Conservation (phyloP, 2,329 filamentous ascomycete species). For the Hawksworthiomyces lignivorus region DNA sequence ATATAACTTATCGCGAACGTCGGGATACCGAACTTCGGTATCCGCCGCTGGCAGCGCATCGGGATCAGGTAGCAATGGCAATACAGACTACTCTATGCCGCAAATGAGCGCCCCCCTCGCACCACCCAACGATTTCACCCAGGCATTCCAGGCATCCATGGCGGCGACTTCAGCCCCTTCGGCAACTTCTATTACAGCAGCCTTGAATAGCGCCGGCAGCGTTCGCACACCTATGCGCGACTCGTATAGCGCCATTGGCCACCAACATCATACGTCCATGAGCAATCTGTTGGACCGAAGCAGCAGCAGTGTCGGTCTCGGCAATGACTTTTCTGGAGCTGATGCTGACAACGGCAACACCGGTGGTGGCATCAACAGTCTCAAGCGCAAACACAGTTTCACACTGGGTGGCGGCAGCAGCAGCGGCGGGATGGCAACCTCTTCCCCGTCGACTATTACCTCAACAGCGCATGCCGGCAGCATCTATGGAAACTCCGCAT, state of each 20-base stretch:
- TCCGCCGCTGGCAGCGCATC: constrained; percentile 18
- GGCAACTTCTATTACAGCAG: constrained; percentile 9
- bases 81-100: constrained; percentile 40
- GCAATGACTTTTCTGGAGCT: not conserved
- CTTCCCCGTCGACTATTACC: too few relatives aligned
- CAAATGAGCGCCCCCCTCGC: constrained; percentile 49
- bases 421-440: too few relatives aligned
- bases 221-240: constrained; percentile 36
- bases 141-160: constrained; percentile 38
- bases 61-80: constrained; percentile 35
- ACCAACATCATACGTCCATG: constrained; percentile 13
- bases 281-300: constrained; percentile 17
- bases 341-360: constrained; percentile 19
- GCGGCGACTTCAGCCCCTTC: constrained; percentile 18
- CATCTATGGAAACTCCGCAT: constrained; percentile 3
- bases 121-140: constrained; percentile 44
- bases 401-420: constrained; percentile 14
- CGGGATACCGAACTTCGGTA: constrained; percentile 22
- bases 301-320: constrained; percentile 10
- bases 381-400: constrained; percentile 34
- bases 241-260: constrained; percentile 28
- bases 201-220: not conserved
- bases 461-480: not conserved
- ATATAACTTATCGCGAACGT: constrained; percentile 39
- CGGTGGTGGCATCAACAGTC: constrained; percentile 17